These are phyloP conservation scores for Papiliotrema flavescens DNA, from an alignment of 1,284 basidiomycete genomes.

Conservation along the genomic window DNA sequence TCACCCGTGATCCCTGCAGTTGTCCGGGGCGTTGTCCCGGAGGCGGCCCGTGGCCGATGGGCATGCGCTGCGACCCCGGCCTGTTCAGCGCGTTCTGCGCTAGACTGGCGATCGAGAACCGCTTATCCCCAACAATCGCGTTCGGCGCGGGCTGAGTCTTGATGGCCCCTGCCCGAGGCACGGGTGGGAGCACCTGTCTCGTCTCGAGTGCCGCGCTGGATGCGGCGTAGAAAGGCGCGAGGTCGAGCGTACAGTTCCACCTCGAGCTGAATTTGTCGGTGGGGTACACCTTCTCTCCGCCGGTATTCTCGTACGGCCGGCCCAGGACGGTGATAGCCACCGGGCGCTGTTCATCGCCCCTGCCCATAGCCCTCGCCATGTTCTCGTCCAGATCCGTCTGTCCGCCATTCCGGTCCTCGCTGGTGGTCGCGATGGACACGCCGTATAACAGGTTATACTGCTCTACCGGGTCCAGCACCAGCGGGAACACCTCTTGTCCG, in stretches of 20 bases:
- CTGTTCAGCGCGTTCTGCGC: constrained; percentile 4
- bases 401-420: constrained; percentile 5
- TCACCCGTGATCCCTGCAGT: constrained; percentile 1
- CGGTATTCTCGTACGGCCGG: constrained; percentile 51
- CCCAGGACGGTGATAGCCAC: constrained; percentile 75
- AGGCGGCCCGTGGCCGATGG: constrained; percentile 3
- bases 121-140: constrained; percentile 47
- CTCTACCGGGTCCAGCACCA: constrained; percentile 63
- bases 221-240: constrained; percentile 53
- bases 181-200: constrained; percentile 1
- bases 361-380: constrained; percentile 20
- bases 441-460: constrained; percentile 85
- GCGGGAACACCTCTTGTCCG: constrained; percentile 61
- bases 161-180: constrained; percentile 4
- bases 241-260: constrained; percentile 83
- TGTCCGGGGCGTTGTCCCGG: constrained; percentile 5
- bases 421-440: constrained; percentile 53
- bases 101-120: constrained; percentile 43
- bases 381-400: constrained; percentile 11
- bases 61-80: not conserved
- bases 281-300: constrained; percentile 51
- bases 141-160: constrained; percentile 15
- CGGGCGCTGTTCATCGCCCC: constrained; percentile 61
- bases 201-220: not conserved
- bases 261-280: constrained; percentile 70